Evolutionary conservation across 2,329 filamentous ascomycete species (phyloP).

Genomic region (Drechslerella dactyloides): DNA sequence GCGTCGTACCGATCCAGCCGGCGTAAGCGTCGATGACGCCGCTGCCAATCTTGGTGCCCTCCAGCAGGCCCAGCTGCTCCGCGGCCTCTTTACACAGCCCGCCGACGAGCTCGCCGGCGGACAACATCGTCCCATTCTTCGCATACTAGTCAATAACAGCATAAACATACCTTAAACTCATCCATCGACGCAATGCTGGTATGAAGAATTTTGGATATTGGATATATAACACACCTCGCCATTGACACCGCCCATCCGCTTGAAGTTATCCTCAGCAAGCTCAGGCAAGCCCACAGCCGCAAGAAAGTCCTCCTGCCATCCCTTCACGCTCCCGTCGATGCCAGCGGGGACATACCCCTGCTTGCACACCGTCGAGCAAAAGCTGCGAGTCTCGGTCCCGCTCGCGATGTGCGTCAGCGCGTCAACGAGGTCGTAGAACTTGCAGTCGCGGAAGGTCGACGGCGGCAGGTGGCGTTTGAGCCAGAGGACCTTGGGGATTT

Average conservation of each 20-base stretch:
- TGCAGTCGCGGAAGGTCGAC: slow-evolving; percentile 87
- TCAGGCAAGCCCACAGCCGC: slow-evolving; percentile 84
- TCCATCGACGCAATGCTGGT: no score
- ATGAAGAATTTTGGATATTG: slow-evolving; percentile 51
- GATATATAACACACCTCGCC: slow-evolving; percentile 78
- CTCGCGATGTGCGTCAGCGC: slow-evolving; percentile 94
- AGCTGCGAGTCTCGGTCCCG: slow-evolving; percentile 87
- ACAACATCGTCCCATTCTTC: slow-evolving; percentile 89
- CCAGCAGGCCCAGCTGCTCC: slow-evolving; percentile 78
- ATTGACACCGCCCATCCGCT: slow-evolving; percentile 90
- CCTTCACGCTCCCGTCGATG: slow-evolving; percentile 94
- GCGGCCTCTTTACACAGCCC: slow-evolving; percentile 83
- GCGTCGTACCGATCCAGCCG: slow-evolving; percentile 76
- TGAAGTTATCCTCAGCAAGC: slow-evolving; percentile 82
- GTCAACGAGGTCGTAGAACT: slow-evolving; percentile 94
- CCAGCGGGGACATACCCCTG: slow-evolving; percentile 97
- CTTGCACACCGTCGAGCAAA: slow-evolving; percentile 96
- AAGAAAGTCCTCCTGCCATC: slow-evolving; percentile 96
- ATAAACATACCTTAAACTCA: no score
- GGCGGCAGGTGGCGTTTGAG: slow-evolving; percentile 97
- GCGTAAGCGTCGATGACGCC: slow-evolving; percentile 98
- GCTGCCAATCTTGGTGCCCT: slow-evolving; percentile 89
- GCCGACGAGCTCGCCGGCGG: slow-evolving; percentile 89
- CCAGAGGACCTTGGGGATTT: slow-evolving; percentile 98
- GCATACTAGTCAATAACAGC: slow-evolving; percentile 49